Percentiles rank a stretch among this genome's conserved stretches.
These are phyloP conservation scores for Zoysia matrella DNA, from an alignment of 202 grass and related monocot species.

Conservation along the genomic window DNA sequence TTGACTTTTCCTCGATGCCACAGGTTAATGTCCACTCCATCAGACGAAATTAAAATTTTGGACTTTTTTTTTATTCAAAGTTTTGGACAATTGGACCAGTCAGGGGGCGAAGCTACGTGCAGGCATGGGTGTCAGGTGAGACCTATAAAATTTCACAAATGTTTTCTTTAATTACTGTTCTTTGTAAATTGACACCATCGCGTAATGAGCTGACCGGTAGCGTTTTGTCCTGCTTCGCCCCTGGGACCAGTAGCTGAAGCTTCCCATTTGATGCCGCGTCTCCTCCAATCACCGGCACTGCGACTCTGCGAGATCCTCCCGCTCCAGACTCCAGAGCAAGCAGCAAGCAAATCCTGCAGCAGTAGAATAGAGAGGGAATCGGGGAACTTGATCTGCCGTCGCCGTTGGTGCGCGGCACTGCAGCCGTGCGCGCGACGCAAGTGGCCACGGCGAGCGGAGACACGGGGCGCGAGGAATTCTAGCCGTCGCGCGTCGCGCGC, in stretches of 20 bases:
- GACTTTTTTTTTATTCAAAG: no score
- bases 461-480: background rate
- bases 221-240: no score
- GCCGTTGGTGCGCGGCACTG: constrained; percentile 20
- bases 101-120: no score
- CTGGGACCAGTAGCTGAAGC: background rate
- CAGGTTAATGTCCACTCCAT: background rate
- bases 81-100: background rate
- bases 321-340: background rate
- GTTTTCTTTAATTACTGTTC: no score
- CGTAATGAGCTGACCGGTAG: no score
- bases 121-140: no score
- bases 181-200: no score
- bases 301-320: background rate
- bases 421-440: constrained; percentile 12
- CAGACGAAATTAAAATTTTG: no score
- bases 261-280: constrained; percentile 22
- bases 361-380: background rate
- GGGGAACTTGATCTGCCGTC: background rate
- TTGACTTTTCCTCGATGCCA: background rate
- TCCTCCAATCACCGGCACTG: constrained; percentile 12
- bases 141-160: no score
- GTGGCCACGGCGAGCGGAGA: background rate
- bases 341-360: background rate
- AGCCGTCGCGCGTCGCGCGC: background rate